Evolutionary conservation across 352 stramenopile species (phyloP), one percentile per base, ranked within the genome.

Genomic region (Hyaloperonospora brassicae): DNA sequence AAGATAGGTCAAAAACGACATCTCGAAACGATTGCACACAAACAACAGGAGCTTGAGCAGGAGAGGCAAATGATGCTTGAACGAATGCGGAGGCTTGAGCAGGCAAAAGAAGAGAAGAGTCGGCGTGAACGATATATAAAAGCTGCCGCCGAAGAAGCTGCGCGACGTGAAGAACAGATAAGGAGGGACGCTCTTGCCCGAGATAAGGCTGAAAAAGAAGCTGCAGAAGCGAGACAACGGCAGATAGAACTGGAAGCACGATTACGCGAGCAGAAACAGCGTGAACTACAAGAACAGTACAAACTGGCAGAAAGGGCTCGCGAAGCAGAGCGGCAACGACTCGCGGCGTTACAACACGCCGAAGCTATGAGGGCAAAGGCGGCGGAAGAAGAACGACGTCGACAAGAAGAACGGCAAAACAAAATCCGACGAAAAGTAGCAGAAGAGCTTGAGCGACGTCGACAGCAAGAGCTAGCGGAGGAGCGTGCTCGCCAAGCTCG

Each of bases 11-110:
- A 76, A 47, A 65, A 69, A 57, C 43, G 43, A 0, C 58, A 73
- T 31, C 57, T 93, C 11, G 66, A 82, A 31, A 38, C 70, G 22
- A 91, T 91, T 44, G 70, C 77, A 10, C 62, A 66, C 30, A 73
- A 55, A 25, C 75, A 87, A 47, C 66, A 65, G 5, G 64, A 87
- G 51, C 57, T 90, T 35, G 71, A 89, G 48, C 64, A 64, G 23
- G 73, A 82, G 21, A 79, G 86, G 40, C 59, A 78, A 40, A 59
- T 62, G 47, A 75, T 70, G 52, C 51, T 87, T 49, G 63, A 86
- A 43, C 61, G 76, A 34, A 73, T 84, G 42, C 58, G 70, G 11
- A 51, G 76, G 31, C 58, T 85, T 11, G 55, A 82, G 39, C 58
- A 58, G 44, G 74, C 55, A 23, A 86, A 86, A 41, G 55, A 81